These are phyloP conservation scores for Aspergillus taichungensis DNA, from an alignment of 495 filamentous ascomycete species.

Conservation along the genomic window DNA sequence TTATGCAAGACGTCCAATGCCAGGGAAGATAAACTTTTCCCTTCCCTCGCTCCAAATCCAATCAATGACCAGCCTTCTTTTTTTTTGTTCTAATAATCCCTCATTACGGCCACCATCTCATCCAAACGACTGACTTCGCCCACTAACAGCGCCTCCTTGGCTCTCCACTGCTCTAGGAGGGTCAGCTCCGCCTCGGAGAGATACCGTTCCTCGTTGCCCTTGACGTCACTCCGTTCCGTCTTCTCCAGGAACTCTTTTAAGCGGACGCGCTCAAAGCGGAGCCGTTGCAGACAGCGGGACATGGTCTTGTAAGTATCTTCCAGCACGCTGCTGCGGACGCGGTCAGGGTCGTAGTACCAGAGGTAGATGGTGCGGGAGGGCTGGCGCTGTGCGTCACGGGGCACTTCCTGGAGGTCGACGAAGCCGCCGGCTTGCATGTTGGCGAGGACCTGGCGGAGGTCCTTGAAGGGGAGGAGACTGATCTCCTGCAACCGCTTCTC, in stretches of 20 bases:
- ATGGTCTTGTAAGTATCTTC: conserved; percentile 81
- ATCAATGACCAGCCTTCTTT: not conserved
- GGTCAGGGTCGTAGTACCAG: conserved; percentile 78
- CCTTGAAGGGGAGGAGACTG: conserved; percentile 67
- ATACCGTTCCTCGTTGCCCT: conserved; percentile 68
- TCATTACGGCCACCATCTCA: conserved; percentile 70
- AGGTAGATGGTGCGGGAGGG: conserved; percentile 75
- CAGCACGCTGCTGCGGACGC: conserved; percentile 53
- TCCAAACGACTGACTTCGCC: conserved; percentile 72
- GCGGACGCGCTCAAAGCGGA: conserved; percentile 59
- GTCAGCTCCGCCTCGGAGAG: conserved; percentile 60
- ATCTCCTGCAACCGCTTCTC: conserved; percentile 73
- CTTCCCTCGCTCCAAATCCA: conserved; percentile 5
- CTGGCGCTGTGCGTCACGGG: conserved; percentile 68
- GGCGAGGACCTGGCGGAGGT: conserved; percentile 70
- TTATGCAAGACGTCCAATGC: no score
- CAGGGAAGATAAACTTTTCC: not conserved
- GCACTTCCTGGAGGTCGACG: conserved; percentile 85
- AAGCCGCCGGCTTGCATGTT: conserved; percentile 75
- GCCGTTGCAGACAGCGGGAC: conserved; percentile 71
- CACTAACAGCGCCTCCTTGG: conserved; percentile 65
- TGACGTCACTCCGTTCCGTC: conserved; percentile 72
- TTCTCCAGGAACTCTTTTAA: conserved; percentile 62
- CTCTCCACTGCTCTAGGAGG: conserved; percentile 56
- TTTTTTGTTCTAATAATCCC: conserved; percentile 56